Evolutionary conservation across 139 green algal genomes (phyloP).

Genomic region (Trebouxia sp.): DNA sequence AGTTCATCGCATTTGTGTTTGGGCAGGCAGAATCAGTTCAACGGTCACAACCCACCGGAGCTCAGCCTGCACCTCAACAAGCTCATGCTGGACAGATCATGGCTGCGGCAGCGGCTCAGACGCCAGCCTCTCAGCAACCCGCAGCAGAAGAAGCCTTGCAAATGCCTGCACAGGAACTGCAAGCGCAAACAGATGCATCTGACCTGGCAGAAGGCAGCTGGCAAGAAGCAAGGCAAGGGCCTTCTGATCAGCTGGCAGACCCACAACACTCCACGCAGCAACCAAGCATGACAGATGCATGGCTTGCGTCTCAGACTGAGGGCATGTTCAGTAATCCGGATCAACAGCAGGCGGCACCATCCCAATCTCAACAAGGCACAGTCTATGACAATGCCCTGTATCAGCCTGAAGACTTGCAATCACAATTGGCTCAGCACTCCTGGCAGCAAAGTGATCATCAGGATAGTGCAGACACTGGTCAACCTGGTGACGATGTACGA

Average conservation of each 20-base stretch:
- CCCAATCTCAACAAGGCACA: background rate
- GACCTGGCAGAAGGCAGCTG: too few relatives aligned
- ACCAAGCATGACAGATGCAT: background rate
- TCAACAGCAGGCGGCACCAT: background rate
- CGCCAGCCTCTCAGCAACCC: background rate
- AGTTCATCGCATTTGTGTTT: conserved; percentile 31
- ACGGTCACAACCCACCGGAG: background rate
- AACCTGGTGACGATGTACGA: conserved; percentile 2
- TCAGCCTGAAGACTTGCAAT: background rate
- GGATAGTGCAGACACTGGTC: background rate
- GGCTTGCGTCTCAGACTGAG: background rate
- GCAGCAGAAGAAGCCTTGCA: too few relatives aligned
- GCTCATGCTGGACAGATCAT: too few relatives aligned
- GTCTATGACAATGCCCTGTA: conserved; percentile 9
- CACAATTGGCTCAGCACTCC: background rate
- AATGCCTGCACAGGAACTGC: too few relatives aligned
- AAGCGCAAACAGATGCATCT: too few relatives aligned
- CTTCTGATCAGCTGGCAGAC: background rate
- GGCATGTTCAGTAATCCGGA: background rate
- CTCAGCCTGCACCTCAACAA: background rate
- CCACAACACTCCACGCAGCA: background rate
- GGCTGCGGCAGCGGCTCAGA: background rate
- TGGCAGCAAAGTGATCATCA: background rate
- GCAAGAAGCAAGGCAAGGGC: too few relatives aligned
- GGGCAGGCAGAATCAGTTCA: conserved; percentile 4